Percentiles rank a stretch among this genome's conserved stretches.
These are phyloP conservation scores for Lindgomyces ingoldianus DNA, from an alignment of 495 filamentous ascomycete genomes.

Conservation along the genomic window DNA sequence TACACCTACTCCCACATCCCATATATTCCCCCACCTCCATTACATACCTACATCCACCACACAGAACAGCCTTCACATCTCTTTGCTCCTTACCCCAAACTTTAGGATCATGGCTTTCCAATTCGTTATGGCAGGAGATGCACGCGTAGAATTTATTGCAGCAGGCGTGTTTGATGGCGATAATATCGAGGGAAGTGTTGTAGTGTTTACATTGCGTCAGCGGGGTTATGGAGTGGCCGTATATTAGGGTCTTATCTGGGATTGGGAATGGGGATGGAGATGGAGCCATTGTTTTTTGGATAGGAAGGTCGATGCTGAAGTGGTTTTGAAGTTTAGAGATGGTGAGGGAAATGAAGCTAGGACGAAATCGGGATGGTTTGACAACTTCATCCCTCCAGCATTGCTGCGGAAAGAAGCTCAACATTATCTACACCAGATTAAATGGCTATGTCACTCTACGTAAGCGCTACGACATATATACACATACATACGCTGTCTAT, in stretches of 20 bases:
- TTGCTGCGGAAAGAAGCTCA: not conserved
- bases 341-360: not conserved
- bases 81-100: constrained; percentile 17
- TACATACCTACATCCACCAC: constrained; percentile 8
- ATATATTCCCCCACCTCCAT: not conserved
- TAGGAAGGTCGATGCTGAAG: not conserved
- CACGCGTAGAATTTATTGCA: constrained; percentile 37
- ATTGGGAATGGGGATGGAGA: not conserved
- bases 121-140: constrained; percentile 29
- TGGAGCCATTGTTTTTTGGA: not conserved
- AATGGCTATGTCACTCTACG: not conserved
- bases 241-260: constrained; percentile 3
- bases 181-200: constrained; percentile 31
- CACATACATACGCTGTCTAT: not conserved
- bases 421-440: not conserved
- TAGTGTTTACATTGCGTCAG: constrained; percentile 33
- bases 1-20: not conserved
- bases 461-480: not conserved
- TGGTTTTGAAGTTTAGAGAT: not conserved
- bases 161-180: constrained; percentile 35
- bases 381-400: not conserved
- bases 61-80: constrained; percentile 26
- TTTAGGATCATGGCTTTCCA: constrained; percentile 6
- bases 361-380: not conserved
- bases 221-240: constrained; percentile 25